Evolutionary conservation across 163 green algal species (phyloP).

Genomic region (Coccomyxa subellipsoidea): DNA sequence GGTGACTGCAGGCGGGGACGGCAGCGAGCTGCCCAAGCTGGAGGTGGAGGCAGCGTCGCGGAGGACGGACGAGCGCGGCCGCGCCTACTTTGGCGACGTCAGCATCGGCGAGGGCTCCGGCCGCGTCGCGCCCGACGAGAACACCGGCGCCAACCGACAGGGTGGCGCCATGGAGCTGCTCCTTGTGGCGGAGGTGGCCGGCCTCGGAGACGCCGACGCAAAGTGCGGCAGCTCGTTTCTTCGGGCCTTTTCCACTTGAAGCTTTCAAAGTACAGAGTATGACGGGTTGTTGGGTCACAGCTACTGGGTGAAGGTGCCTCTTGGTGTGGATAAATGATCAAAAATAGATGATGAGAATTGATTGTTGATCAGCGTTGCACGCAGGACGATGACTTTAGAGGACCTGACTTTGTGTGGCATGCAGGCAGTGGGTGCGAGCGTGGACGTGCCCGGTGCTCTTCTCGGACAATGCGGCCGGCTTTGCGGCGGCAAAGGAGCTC

Average conservation of each 20-base stretch:
- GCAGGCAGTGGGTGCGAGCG: constrained; percentile 11
- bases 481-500: constrained; percentile 44
- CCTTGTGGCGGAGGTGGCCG: constrained; percentile 26
- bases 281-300: too few relatives aligned
- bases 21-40: constrained; percentile 32
- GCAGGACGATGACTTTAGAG: not conserved
- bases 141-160: constrained; percentile 7
- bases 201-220: not conserved
- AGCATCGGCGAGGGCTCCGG: constrained; percentile 51
- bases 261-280: too few relatives aligned
- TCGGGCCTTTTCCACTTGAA: too few relatives aligned
- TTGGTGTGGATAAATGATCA: too few relatives aligned
- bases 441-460: constrained; percentile 61
- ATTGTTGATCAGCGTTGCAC: not conserved
- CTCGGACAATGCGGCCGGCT: constrained; percentile 51
- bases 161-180: constrained; percentile 19
- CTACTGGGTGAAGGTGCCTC: too few relatives aligned
- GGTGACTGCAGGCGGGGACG: not conserved
- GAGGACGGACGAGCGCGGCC: constrained; percentile 45
- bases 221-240: not conserved
- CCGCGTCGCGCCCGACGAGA: constrained; percentile 22
- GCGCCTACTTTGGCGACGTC: constrained; percentile 54
- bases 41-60: not conserved
- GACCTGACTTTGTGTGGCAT: not conserved
- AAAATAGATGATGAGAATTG: too few relatives aligned